Evolutionary conservation across 441 rosid genomes (phyloP), one percentile per base, ranked within the genome.

Genomic region (Adansonia rubrostipa): DNA sequence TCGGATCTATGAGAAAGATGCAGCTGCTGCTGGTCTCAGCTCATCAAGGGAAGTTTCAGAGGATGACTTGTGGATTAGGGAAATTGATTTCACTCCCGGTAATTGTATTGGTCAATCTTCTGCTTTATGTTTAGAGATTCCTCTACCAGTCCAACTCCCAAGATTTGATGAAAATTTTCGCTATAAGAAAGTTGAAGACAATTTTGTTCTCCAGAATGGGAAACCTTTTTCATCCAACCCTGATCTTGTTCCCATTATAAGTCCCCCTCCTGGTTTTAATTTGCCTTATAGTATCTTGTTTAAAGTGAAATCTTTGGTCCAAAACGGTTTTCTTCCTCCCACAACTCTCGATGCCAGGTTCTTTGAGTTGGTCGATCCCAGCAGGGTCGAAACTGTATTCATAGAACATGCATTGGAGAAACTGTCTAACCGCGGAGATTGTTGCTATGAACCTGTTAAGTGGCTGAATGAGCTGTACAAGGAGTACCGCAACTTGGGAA

Each of bases 71-170:
- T 87, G 92, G 92, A 54, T 75, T 28, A 79, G 92, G 54, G 74
- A 76, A 10, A 78, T 76, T 17, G 92, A 87, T 81, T 89, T 89
- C 44, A 80, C 89, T 9, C 79, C 86, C 50, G 81, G 65, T 0
- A 40, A 54, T 56, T 79, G 79, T 66, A 89, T 87, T 33, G 92
- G 88, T 4, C 92, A 89, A 61, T 87, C 92, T 7, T 78, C 84
- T 48, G 82, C 84, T 48, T 10, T 87, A n/a, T 89, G 88, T 54
- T 58, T 89, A 80, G 89, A 87, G 77, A 80, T 87, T 60, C 78
- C 88, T 33, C 1, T 2, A 20, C 15, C 11, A 44, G 40, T 13
- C 2, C 2, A 51, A 1, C 81, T 86, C 56, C 90, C 87, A 17
- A 79, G 74, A 33, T 73, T 87, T 44, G 60, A 66, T 3, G 81